Conservation (phyloP, 1,284 basidiomycete species). For the Puccinia triticina region DNA sequence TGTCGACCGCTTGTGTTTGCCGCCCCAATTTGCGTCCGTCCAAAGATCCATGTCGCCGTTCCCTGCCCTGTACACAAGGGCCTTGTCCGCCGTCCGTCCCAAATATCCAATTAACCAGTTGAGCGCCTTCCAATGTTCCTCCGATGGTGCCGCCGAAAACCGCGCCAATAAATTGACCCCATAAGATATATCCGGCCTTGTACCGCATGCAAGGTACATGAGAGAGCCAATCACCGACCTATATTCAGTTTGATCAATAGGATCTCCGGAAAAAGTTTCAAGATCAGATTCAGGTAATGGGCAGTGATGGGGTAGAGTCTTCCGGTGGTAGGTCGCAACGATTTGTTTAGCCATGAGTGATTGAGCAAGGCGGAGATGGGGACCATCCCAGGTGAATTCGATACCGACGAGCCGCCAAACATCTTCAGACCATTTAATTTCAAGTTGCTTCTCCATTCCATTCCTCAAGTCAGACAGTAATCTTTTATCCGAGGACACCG, state of each 20-base stretch:
- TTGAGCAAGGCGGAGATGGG: background rate
- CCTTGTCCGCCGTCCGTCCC: no score
- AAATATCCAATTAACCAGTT: no score
- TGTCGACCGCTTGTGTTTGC: no score
- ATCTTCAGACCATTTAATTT: constrained; percentile 7
- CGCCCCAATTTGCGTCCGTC: no score
- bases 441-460: background rate
- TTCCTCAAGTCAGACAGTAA: background rate
- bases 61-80: no score
- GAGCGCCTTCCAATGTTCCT: no score
- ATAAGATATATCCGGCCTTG: constrained; percentile 27
- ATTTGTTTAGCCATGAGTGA: background rate
- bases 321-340: background rate
- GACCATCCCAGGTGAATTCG: background rate
- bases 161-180: no score
- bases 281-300: background rate
- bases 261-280: background rate
- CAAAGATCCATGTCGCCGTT: no score
- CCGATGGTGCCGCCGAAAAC: no score
- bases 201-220: background rate
- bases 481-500: background rate
- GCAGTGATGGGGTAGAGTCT: background rate
- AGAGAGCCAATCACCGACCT: constrained; percentile 6
- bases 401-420: background rate
- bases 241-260: background rate